Base-by-base conservation (phyloP, 805 yeast species). In the Candida morakotiae region DNA sequence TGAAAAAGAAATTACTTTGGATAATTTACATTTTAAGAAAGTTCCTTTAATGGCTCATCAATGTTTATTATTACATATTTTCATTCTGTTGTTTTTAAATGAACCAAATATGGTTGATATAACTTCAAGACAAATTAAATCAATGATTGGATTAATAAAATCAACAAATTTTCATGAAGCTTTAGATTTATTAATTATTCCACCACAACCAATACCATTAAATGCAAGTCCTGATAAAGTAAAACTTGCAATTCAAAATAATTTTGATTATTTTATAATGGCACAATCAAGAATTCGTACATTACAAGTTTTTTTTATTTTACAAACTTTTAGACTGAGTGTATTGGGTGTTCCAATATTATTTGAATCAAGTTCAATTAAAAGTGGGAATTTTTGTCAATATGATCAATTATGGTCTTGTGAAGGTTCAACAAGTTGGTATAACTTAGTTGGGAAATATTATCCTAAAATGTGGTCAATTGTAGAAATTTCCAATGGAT, bases 361-460 rank as follows among this genome's bases (percentile, higher is more conserved):
- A 13, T 51, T 75, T 40, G 53, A 52, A 21, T 58, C 62, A 4
- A 51, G 48, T 35, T 79, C 73, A 41, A 61, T 83, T 38, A 68
- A 69, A 38, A 77, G 83, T 53, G 93, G 93, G 28, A 70, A 77
- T 9, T 83, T 80, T 25, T 80, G 87, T 53, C 60, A 61, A 17
- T 57, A 71, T 45, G 87, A 81, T 51, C 66, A 62, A 9, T 58
- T 83, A 38, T 84, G 88, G 83, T 64, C 67, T 31, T 70, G 81
- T 39, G 68, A 63, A 17, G 60, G 68, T 35, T 54, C 73, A 4
- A 38, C 46, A 2, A 75, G 73, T 38, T 84, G 91, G 91, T 52
- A 64, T 28, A 45, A 49, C 4, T 27, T 16, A 22, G 19, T 31
- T 9, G 31, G 27, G 11, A 25, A 29, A 30, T 45, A 77, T 31